Evolutionary conservation across 352 stramenopile species (phyloP).

Genomic region (Globisporangium paroecandrum): DNA sequence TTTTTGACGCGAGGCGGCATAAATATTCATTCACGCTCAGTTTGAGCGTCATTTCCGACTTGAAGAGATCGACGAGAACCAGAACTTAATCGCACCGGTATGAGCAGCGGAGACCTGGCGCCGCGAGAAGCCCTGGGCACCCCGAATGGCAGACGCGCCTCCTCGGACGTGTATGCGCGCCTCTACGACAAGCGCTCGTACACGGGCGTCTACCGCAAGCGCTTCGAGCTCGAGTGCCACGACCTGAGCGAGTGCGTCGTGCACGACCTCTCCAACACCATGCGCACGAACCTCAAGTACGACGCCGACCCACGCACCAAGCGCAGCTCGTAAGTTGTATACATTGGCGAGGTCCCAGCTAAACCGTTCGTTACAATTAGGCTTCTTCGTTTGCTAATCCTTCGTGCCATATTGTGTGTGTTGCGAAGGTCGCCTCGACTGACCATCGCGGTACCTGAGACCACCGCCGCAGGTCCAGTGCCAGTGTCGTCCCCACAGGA

Average conservation of each 20-base stretch:
- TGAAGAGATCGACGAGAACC: neutral
- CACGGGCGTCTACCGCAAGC: conserved; percentile 64
- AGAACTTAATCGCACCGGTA: neutral
- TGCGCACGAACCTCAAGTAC: conserved; percentile 55
- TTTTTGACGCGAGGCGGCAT: neutral
- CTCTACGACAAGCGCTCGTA: conserved; percentile 60
- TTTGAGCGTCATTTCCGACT: neutral
- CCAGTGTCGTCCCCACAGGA: conserved; percentile 8
- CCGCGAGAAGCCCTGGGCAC: neutral
- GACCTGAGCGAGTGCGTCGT: conserved; percentile 49
- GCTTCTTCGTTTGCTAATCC: neutral
- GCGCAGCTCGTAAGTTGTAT: conserved; percentile 31
- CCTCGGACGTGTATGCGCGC: conserved; percentile 45
- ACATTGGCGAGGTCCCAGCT: neutral
- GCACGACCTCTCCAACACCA: conserved; percentile 50
- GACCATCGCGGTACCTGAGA: conserved; percentile 16
- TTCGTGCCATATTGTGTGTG: neutral
- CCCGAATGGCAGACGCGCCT: conserved; percentile 1
- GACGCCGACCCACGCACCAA: conserved; percentile 43
- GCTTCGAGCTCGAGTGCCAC: conserved; percentile 49
- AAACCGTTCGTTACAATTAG: neutral
- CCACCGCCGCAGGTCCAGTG: neutral
- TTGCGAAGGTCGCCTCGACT: conserved; percentile 17
- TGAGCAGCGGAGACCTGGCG: neutral
- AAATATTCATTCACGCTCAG: no score